Evolutionary conservation across 140 eudicot genomes (phyloP), one percentile per base, ranked within the genome.

Genomic region (Cichorium intybus): DNA sequence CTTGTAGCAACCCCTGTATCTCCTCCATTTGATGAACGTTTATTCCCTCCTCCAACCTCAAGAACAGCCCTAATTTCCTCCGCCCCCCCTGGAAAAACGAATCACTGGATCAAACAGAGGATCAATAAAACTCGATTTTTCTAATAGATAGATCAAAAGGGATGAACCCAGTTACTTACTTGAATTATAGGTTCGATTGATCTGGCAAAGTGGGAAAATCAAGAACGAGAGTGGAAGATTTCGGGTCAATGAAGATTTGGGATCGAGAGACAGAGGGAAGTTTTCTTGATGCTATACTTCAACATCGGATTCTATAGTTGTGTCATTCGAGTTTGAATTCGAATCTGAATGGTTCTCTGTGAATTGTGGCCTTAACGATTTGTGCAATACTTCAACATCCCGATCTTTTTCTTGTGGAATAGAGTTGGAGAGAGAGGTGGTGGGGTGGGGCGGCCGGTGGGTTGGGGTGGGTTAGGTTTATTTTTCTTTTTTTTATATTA

Each of bases 61-160:
- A 82, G 70, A 27, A 82, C 85, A 23, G 71, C 88, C 82, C 84
- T 62, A 51, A 82, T 82, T 64, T 82, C 88, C 78, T 82, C 88
- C 6, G 88, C 88, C 23, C 88, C 56, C 41, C 88, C n/a, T 31
- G 37, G 46, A 7, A 12, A 15, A 18, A 17, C 26, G 24, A 8
- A 57, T 69, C 24, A 16, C 10, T 43, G 22, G 48, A 56, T 69
- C 3, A 9, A 49, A 33, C 50, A 9, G 62, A 51, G 16, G 62
- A 52, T 50, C 26, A 43, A 7, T 17, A 52, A 54, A 54, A 51
- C 6, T 20, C 22, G 11, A 67, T 43, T 55, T 5, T 41, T 35
- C n/a, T n/a, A n/a, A n/a, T n/a, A 46, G 27, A 28, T 14, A 22
- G 56, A 51, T 26, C 16, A 21, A 62, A 39, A 7, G 43, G 57